Conservation (phyloP, 2,329 filamentous ascomycete genomes). For the Exutisphaerella laricina region DNA sequence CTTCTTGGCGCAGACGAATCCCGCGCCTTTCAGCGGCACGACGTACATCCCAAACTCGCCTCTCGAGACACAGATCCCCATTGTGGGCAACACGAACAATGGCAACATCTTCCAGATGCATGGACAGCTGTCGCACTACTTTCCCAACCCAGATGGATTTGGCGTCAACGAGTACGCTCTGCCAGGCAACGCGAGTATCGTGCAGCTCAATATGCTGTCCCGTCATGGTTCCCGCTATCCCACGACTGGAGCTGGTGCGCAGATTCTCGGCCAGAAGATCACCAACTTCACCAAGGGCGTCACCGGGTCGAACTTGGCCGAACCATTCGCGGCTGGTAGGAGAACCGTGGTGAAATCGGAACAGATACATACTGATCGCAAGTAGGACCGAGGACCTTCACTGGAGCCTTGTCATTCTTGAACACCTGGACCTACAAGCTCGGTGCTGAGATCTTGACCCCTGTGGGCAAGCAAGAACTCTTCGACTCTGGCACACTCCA, state of each 20-base stretch:
- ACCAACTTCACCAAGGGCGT: conserved; percentile 44
- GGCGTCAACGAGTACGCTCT: conserved; percentile 67
- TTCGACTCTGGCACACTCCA: conserved; percentile 57
- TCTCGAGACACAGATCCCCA: conserved; percentile 64
- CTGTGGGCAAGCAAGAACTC: conserved; percentile 63
- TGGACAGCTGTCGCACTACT: conserved; percentile 65
- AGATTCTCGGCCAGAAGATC: conserved; percentile 53
- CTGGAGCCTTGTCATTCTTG: conserved; percentile 58
- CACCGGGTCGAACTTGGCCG: background rate
- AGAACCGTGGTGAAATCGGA: background rate
- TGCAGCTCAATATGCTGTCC: conserved; percentile 66
- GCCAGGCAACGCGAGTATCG: conserved; percentile 60
- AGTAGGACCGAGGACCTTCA: conserved; percentile 43
- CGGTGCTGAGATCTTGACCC: conserved; percentile 65
- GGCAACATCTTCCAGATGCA: conserved; percentile 66
- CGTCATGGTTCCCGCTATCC: conserved; percentile 71
- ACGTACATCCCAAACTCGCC: conserved; percentile 65
- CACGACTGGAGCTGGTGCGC: conserved; percentile 54
- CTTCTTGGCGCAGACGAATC: conserved; percentile 66
- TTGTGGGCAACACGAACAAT: conserved; percentile 52
- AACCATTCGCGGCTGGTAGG: conserved; percentile 1
- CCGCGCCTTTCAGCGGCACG: conserved; percentile 55
- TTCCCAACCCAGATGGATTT: conserved; percentile 62
- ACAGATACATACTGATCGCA: background rate
- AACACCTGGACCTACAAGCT: conserved; percentile 64